Evolutionary conservation across 1,284 basidiomycete species (phyloP).

Genomic region (Boletus smithii): DNA sequence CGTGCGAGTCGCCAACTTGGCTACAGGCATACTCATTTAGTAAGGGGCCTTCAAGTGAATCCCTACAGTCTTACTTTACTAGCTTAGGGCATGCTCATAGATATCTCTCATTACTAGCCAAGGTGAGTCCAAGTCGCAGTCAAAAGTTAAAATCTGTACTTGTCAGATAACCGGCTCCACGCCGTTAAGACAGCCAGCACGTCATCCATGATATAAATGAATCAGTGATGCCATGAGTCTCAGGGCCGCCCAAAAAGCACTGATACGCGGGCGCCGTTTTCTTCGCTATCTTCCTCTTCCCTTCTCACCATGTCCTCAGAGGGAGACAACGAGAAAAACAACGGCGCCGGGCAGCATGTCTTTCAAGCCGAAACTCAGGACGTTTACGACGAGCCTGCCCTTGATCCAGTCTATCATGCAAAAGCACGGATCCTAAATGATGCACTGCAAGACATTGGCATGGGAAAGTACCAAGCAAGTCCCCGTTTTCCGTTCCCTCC

Average conservation of each 20-base stretch:
- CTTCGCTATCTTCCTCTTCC: not conserved
- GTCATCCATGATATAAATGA: not conserved
- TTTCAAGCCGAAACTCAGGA: constrained; percentile 34
- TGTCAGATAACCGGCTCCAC: too few relatives aligned
- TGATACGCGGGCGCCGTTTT: not conserved
- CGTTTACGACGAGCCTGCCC: constrained; percentile 44
- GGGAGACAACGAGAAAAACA: constrained; percentile 10
- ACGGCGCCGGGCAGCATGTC: not conserved
- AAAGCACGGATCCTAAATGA: constrained; percentile 63
- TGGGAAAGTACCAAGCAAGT: constrained; percentile 66
- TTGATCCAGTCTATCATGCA: constrained; percentile 62
- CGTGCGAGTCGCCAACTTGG: too few relatives aligned
- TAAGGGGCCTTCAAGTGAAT: too few relatives aligned
- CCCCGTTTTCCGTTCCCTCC: not conserved
- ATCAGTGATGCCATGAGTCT: not conserved
- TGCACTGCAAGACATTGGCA: constrained; percentile 68
- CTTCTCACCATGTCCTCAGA: constrained; percentile 18
- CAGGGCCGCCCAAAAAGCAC: not conserved
- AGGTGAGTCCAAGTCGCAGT: too few relatives aligned
- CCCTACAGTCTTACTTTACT: too few relatives aligned
- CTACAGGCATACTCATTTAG: too few relatives aligned
- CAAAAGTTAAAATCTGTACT: too few relatives aligned
- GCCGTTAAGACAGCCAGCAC: too few relatives aligned
- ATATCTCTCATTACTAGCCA: too few relatives aligned
- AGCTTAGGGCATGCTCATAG: too few relatives aligned